Evolutionary conservation across 148 eudicot species (phyloP).

Genomic region (Cornus controversa): DNA sequence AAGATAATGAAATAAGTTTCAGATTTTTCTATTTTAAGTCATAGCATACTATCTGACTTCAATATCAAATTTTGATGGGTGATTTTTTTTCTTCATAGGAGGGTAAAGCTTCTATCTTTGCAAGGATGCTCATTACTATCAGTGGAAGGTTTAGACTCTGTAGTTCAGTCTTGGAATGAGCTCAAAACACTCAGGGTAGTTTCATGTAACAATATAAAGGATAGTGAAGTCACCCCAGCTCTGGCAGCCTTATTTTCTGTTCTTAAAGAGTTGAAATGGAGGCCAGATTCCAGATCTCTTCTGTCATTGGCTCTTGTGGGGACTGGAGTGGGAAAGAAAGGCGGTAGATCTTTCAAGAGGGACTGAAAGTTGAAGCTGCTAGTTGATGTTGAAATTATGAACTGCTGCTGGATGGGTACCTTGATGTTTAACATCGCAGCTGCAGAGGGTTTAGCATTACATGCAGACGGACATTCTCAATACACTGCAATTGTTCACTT

Average conservation of each 20-base stretch:
- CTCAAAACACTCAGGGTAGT: slow-evolving; percentile 69
- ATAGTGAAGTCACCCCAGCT: slow-evolving; percentile 69
- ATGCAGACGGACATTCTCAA: slow-evolving; percentile 3
- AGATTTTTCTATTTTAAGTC: not conserved
- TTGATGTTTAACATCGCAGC: slow-evolving; percentile 10
- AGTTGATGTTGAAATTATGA: slow-evolving; percentile 15
- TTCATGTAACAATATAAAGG: slow-evolving; percentile 87
- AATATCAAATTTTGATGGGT: not conserved
- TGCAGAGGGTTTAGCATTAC: slow-evolving; percentile 13
- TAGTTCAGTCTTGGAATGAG: slow-evolving; percentile 77
- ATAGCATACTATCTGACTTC: not conserved
- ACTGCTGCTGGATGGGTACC: slow-evolving; percentile 24
- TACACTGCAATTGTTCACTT: not conserved
- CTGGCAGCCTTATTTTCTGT: slow-evolving; percentile 70
- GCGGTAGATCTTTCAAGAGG: slow-evolving; percentile 80
- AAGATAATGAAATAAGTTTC: not conserved
- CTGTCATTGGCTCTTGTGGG: slow-evolving; percentile 72
- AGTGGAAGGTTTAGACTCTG: slow-evolving; percentile 68
- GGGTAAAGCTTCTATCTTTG: slow-evolving; percentile 60
- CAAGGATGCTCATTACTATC: slow-evolving; percentile 93
- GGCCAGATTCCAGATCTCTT: slow-evolving; percentile 82
- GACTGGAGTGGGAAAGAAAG: slow-evolving; percentile 79
- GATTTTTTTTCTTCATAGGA: slow-evolving; percentile 40
- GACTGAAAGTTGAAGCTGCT: slow-evolving; percentile 33
- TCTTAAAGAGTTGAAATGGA: slow-evolving; percentile 90